These are phyloP conservation scores for Plectranthus barbatus DNA, from an alignment of 257 asterid genomes.

Conservation along the genomic window DNA sequence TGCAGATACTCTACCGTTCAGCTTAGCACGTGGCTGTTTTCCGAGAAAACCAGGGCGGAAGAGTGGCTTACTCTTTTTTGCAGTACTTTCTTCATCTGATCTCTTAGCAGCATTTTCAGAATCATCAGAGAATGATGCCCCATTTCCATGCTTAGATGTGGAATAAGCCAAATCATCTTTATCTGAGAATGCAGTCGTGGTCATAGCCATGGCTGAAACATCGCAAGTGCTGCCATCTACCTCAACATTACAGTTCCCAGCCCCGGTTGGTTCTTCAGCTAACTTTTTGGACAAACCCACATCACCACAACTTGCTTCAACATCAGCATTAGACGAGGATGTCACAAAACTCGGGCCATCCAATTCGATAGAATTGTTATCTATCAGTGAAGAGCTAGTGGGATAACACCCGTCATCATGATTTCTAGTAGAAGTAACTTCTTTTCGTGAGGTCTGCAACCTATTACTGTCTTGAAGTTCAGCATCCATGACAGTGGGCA, in stretches of 20 bases:
- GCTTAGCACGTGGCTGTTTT: constrained; percentile 28
- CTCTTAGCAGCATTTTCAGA: not conserved
- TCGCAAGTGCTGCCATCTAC: constrained; percentile 13
- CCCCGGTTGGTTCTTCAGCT: constrained; percentile 13
- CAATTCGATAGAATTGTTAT: not conserved
- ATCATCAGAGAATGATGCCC: constrained; percentile 7
- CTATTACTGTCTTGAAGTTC: constrained; percentile 14
- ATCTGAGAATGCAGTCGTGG: constrained; percentile 9
- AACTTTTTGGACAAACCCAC: not conserved
- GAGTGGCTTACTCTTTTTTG: constrained; percentile 41
- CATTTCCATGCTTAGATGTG: constrained; percentile 14
- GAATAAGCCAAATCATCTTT: constrained; percentile 14
- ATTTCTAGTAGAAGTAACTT: constrained; percentile 16
- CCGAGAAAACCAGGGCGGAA: constrained; percentile 60
- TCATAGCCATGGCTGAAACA: constrained; percentile 21
- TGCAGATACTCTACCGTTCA: constrained; percentile 11
- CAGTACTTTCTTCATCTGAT: constrained; percentile 16
- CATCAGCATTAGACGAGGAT: constrained; percentile 6
- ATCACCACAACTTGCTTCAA: constrained; percentile 19
- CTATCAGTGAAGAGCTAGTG: not conserved
- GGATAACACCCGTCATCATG: not conserved
- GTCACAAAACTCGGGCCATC: not conserved
- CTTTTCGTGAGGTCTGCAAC: constrained; percentile 12
- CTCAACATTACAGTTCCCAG: constrained; percentile 14
- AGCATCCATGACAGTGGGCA: constrained; percentile 25